Conservation (phyloP, 192 early-diverging fungal genomes). For the Coemansia pectinata region DNA sequence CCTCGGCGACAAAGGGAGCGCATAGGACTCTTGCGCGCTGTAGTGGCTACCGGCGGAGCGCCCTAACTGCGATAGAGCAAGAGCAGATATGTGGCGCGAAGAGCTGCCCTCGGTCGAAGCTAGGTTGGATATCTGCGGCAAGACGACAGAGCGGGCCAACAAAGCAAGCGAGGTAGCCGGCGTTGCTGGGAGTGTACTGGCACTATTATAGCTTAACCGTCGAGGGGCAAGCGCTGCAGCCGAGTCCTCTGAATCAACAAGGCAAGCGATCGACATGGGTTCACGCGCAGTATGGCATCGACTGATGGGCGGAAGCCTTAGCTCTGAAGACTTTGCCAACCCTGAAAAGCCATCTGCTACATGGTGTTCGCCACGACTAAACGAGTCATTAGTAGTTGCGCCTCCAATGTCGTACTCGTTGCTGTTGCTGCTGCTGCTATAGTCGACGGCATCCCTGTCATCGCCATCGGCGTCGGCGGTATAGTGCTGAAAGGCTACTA, state of each 20-base stretch:
- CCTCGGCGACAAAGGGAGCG: neutral
- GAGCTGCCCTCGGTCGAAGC: neutral
- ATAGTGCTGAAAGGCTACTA: neutral
- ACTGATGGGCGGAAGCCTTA: conserved; percentile 24
- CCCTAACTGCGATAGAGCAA: conserved; percentile 6
- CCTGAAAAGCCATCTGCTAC: neutral
- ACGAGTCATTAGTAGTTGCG: neutral
- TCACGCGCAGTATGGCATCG: conserved; percentile 1
- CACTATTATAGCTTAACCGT: neutral
- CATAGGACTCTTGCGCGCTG: neutral
- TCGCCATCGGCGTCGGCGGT: neutral
- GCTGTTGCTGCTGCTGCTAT: neutral
- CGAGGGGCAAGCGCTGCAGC: neutral
- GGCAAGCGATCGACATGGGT: conserved; percentile 34
- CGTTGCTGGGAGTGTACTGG: neutral
- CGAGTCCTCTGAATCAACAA: conserved; percentile 18
- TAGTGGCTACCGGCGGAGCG: neutral
- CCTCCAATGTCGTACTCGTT: neutral
- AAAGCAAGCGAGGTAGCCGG: neutral
- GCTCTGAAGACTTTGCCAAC: neutral
- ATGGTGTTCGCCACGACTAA: neutral
- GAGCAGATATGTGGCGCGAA: neutral
- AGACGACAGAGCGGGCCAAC: neutral
- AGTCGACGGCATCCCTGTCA: neutral
- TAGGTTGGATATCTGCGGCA: neutral